phyloP scores from a whole-genome alignment of 345 rosid genomes.

The Angophora floribunda region DNA sequence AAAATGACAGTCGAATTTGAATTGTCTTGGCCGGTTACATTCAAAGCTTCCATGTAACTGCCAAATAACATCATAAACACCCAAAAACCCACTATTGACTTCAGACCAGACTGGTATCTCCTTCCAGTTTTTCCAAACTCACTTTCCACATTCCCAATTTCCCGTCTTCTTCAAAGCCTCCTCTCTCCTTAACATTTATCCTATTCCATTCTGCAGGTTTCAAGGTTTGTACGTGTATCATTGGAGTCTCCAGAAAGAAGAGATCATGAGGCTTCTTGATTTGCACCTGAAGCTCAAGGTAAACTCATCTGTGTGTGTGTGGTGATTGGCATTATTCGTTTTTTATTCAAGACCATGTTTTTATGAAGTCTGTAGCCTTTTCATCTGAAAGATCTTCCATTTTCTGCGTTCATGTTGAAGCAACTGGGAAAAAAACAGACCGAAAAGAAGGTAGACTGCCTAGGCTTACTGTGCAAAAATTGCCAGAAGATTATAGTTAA shows the following conservation, averaged over 20 bases:
- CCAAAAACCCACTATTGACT: background rate
- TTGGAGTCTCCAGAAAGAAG: slow-evolving; percentile 1
- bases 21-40: background rate
- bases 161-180: background rate
- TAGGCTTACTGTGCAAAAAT: background rate
- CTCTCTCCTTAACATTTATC: background rate
- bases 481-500: background rate
- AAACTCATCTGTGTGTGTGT: background rate
- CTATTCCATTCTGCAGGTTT: background rate
- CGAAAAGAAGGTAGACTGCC: background rate
- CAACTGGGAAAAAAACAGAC: background rate
- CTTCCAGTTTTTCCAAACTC: background rate
- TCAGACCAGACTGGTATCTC: background rate
- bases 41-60: background rate
- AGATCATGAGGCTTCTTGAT: slow-evolving; percentile 27
- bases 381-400: background rate
- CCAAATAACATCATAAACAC: background rate
- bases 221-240: background rate
- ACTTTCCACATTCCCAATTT: background rate
- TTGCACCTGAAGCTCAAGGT: slow-evolving; percentile 54
- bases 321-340: background rate
- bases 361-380: background rate
- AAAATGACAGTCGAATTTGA: background rate
- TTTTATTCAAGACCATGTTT: background rate
- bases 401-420: background rate